Percentiles rank a stretch among this genome's conserved stretches.
Evolutionary conservation across 2,329 filamentous ascomycete genomes (phyloP).

Genomic region (Cladophialophora psammophila): DNA sequence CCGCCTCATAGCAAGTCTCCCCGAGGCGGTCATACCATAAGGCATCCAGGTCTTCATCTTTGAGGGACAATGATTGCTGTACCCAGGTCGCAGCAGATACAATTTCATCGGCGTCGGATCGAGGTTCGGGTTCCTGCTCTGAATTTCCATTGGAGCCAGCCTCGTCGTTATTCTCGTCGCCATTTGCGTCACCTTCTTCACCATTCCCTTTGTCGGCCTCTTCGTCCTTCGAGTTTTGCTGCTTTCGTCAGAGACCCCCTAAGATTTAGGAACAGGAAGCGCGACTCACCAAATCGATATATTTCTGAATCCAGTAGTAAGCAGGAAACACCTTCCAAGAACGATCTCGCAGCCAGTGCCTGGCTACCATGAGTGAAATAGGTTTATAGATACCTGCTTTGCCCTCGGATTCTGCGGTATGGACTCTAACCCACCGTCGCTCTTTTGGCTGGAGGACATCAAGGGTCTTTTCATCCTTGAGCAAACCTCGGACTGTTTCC

Average conservation of each 20-base stretch:
- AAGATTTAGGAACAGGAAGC: neutral
- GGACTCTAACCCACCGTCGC: neutral
- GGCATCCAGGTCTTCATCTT: slow-evolving; percentile 2
- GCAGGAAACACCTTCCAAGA: neutral
- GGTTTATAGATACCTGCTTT: slow-evolving; percentile 9
- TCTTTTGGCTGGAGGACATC: neutral
- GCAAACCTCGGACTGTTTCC: neutral
- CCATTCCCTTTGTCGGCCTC: neutral
- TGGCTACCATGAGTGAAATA: slow-evolving; percentile 10
- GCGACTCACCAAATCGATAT: neutral
- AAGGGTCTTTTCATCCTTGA: neutral
- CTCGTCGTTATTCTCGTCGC: neutral
- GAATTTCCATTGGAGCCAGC: neutral
- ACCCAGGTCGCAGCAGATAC: neutral
- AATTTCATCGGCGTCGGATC: neutral
- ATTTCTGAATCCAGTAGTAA: slow-evolving; percentile 1
- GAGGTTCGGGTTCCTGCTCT: neutral
- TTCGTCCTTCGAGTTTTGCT: neutral
- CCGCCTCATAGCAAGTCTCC: neutral
- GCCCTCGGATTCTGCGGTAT: neutral
- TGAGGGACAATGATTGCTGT: neutral
- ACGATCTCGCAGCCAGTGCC: slow-evolving; percentile 11
- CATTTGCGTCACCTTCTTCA: neutral
- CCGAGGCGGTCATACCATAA: slow-evolving; percentile 10
- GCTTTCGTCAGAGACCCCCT: neutral